These are phyloP conservation scores for Fusarium sublunatum DNA, from an alignment of 2,329 filamentous ascomycete species.

Conservation along the genomic window DNA sequence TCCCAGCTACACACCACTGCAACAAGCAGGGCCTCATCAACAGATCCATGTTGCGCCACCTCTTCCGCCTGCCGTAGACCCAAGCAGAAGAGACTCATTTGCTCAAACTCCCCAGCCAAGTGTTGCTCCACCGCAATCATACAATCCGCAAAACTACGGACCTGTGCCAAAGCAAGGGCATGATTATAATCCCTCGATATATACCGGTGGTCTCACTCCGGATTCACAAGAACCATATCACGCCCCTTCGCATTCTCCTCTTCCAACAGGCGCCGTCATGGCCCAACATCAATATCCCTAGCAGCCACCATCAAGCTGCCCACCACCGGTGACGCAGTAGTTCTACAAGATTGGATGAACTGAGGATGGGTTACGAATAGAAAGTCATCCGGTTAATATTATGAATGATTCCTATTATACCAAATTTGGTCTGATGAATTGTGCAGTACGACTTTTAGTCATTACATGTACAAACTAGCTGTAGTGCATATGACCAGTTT, in stretches of 20 bases:
- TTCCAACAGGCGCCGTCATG: background rate
- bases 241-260: conserved; percentile 7
- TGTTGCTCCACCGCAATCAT: conserved; percentile 2
- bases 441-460: no score
- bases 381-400: no score
- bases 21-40: background rate
- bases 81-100: conserved; percentile 8
- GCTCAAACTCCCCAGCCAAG: background rate
- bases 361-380: no score
- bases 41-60: background rate
- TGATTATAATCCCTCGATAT: background rate
- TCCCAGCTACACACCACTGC: background rate
- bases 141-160: conserved; percentile 31
- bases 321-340: conserved; percentile 7
- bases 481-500: no score
- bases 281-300: background rate
- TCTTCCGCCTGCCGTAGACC: background rate
- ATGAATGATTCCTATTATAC: no score
- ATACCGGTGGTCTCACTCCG: background rate
- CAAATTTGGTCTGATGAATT: no score
- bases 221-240: conserved; percentile 4
- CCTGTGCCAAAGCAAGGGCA: conserved; percentile 6
- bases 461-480: no score
- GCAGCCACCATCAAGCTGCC: conserved; percentile 4
- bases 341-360: no score